A percentile compares a stretch with the other conserved stretches of the same genome.
phyloP scores from a whole-genome alignment of 805 yeast species.

The Sugiyamaella floridensis region DNA sequence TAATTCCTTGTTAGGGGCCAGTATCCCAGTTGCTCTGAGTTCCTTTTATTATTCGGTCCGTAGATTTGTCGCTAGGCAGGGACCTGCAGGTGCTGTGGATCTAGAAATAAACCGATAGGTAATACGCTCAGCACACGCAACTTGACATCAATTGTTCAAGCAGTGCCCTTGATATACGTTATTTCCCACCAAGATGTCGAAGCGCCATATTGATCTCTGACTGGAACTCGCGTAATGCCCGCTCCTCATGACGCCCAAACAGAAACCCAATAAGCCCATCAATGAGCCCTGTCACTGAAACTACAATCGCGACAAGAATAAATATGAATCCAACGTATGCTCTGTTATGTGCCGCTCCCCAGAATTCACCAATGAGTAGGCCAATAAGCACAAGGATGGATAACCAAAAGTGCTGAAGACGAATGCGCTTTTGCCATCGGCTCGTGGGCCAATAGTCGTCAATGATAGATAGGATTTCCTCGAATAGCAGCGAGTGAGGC shows the following conservation, averaged over 20 bases:
- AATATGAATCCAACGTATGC: constrained; percentile 66
- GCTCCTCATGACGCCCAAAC: constrained; percentile 71
- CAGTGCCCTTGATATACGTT: no score
- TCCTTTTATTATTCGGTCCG: no score
- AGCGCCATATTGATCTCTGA: constrained; percentile 36
- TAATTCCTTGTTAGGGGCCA: no score
- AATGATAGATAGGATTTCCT: constrained; percentile 45
- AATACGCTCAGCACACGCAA: no score
- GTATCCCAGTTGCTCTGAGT: no score
- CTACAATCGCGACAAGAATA: constrained; percentile 45
- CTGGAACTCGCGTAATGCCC: constrained; percentile 72
- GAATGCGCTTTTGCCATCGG: constrained; percentile 55
- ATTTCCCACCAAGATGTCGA: background rate
- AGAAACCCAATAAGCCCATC: constrained; percentile 73
- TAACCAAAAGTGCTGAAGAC: constrained; percentile 54
- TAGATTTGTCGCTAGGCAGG: background rate
- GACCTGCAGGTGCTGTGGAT: background rate
- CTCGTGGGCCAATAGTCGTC: constrained; percentile 46
- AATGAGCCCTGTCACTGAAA: constrained; percentile 59
- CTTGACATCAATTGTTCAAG: no score
- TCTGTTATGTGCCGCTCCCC: constrained; percentile 46
- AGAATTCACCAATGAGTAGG: constrained; percentile 48
- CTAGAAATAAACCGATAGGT: no score
- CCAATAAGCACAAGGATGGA: constrained; percentile 50
- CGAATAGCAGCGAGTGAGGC: constrained; percentile 28